These are phyloP conservation scores for Centaurea solstitialis DNA, from an alignment of 129 eudicot genomes.

Conservation along the genomic window DNA sequence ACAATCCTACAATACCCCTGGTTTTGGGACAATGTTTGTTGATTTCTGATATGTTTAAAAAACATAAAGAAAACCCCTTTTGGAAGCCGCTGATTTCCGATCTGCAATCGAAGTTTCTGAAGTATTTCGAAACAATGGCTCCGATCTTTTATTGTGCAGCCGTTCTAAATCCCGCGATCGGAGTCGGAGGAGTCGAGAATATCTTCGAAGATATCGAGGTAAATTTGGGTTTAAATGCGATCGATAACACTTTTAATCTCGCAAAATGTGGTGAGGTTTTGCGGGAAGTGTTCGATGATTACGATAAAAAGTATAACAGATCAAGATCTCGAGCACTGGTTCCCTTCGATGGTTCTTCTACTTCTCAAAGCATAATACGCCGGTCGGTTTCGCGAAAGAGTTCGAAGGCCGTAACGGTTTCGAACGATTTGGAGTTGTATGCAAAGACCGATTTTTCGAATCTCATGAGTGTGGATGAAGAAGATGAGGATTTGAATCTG, in stretches of 20 bases:
- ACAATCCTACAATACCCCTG: not conserved
- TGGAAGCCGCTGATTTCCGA: conserved; percentile 2
- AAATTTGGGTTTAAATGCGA: conserved; percentile 2
- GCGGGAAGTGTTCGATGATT: conserved; percentile 16
- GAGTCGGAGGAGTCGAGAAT: conserved; percentile 7
- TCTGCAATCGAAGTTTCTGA: not conserved
- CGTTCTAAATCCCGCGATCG: conserved; percentile 3
- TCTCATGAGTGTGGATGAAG: conserved; percentile 15
- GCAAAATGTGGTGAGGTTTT: not conserved
- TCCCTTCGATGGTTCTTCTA: not conserved
- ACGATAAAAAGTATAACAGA: not conserved
- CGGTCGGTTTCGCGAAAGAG: conserved; percentile 1
- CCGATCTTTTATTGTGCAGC: not conserved
- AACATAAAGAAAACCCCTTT: conserved; percentile 4
- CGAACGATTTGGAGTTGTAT: conserved; percentile 18
- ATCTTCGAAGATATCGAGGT: conserved; percentile 10
- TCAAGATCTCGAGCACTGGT: not conserved
- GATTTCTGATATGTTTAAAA: conserved; percentile 8
- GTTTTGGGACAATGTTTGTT: conserved; percentile 8
- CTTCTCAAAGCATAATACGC: not conserved
- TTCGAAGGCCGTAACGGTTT: not conserved
- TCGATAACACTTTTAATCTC: not conserved
- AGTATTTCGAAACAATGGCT: conserved; percentile 9
- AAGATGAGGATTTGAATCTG: not conserved
- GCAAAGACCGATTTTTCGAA: conserved; percentile 1